These are phyloP conservation scores for Calonectria naviculata DNA, from an alignment of 2,329 filamentous ascomycete genomes.

Conservation along the genomic window DNA sequence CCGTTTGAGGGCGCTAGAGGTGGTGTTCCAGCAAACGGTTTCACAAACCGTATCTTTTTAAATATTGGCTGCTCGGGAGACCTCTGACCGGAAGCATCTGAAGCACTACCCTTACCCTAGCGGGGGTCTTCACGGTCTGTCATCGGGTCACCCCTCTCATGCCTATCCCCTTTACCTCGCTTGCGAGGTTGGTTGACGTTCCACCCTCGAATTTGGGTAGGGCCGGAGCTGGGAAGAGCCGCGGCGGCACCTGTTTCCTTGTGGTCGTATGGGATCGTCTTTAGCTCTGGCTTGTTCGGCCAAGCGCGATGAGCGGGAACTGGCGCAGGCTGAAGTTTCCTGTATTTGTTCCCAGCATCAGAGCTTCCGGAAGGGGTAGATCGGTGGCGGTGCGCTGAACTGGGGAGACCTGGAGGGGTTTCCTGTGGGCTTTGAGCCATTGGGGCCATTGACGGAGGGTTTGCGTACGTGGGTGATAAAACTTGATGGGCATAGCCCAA, in stretches of 20 bases:
- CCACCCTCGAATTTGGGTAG: conserved; percentile 69
- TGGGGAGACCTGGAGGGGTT: conserved; percentile 44
- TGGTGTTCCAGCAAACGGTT: conserved; percentile 33
- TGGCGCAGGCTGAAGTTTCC: conserved; percentile 69
- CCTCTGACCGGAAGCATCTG: conserved; percentile 32
- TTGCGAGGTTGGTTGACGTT: conserved; percentile 57
- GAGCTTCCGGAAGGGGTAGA: conserved; percentile 52
- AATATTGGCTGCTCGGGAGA: conserved; percentile 22
- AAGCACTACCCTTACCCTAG: conserved; percentile 47
- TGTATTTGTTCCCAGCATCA: conserved; percentile 59
- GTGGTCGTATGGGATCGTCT: conserved; percentile 69
- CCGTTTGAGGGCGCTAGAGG: conserved; percentile 8
- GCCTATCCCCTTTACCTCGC: conserved; percentile 47
- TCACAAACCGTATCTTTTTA: conserved; percentile 38
- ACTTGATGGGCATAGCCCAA: conserved; percentile 45
- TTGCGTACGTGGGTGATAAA: conserved; percentile 52
- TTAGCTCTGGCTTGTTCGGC: conserved; percentile 62
- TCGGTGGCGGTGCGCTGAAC: conserved; percentile 47
- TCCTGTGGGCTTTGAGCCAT: conserved; percentile 50
- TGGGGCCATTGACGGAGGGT: conserved; percentile 42
- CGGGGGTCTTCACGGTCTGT: conserved; percentile 52
- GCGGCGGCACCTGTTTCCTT: conserved; percentile 68
- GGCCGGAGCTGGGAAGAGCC: conserved; percentile 65
- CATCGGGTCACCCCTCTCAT: conserved; percentile 44
- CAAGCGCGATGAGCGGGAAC: conserved; percentile 63